Evolutionary conservation across 805 yeast species (phyloP), one percentile per base, ranked within the genome.

Genomic region (Diddensiella transvaalensis): DNA sequence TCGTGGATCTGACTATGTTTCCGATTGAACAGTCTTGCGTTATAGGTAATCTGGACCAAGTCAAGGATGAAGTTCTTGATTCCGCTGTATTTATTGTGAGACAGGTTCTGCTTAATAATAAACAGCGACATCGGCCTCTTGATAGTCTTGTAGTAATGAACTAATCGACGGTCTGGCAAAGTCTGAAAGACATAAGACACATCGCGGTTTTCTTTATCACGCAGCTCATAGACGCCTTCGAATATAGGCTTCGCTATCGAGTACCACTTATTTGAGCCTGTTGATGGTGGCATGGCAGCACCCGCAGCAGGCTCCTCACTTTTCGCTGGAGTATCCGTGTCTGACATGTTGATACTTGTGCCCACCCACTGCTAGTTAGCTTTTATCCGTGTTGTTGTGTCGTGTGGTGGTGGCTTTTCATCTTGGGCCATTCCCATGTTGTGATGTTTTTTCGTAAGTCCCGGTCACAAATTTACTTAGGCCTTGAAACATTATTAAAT

Each of bases 11-110:
- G 70, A 0, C 89, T 79, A 11, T 75, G 81, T 53, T 80, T 82
- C 49, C 80, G 81, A 66, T 91, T 91, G 66, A 83, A 91, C 41
- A 83, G 78, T 51, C 87, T 78, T 2, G 97, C 96, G 62, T 91
- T 91, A 89, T 95, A 87, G 1, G 87, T 78, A 45, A 91, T 85
- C 64, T 87, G 95, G 0, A 84, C 87, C 50, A 90, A 63, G 64
- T 90, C 96, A 49, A 72, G 76, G 32, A 90, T 69, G 64, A 87
- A 89, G 40, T 80, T 82, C 57, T 82, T 85, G 0, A 87, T 79
- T 40, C 72, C 72, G 3, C 69, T 63, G 68, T 89, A 90, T 51
- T 67, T 68, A 43, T 65, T 67, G 36, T 74, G 71, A 50, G 79
- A 78, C 30, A 86, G 66, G 50, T 78, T 74, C 55, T 81, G 50